Evolutionary conservation across 73 alveolate species (phyloP).

Genomic region (Tetrahymena malaccensis): DNA sequence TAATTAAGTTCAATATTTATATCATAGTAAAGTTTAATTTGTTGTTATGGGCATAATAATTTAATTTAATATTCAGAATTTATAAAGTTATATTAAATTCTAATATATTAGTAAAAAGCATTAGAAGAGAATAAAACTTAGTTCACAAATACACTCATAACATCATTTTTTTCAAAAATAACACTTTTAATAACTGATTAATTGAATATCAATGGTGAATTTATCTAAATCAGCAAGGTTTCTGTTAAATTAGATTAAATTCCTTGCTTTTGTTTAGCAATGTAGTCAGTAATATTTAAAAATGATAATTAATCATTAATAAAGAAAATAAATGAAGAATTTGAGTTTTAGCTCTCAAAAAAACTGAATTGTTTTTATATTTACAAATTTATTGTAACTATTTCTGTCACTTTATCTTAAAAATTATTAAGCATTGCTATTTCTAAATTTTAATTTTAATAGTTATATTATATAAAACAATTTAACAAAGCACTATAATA

Average conservation of each 20-base stretch:
- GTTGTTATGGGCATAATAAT: background rate
- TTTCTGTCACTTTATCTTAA: background rate
- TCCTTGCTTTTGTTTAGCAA: too few relatives aligned
- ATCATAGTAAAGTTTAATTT: background rate
- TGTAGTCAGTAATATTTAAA: background rate
- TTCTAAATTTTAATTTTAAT: background rate
- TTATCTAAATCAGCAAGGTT: too few relatives aligned
- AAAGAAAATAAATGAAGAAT: background rate
- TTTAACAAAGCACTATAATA: background rate
- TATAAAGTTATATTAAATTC: background rate
- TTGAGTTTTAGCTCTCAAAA: background rate
- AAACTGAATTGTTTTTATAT: too few relatives aligned
- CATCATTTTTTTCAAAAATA: too few relatives aligned
- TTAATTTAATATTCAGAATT: too few relatives aligned
- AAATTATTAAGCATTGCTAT: background rate
- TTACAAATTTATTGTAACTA: background rate
- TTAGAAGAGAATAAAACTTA: too few relatives aligned
- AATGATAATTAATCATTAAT: background rate
- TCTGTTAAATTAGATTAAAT: background rate
- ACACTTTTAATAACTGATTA: background rate
- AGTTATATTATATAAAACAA: background rate
- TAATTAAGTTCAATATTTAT: background rate
- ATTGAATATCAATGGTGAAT: too few relatives aligned
- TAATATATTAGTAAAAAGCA: background rate
- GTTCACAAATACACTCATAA: too few relatives aligned